Conservation (phyloP, 345 rosid genomes). For the Tarenaya hassleriana region DNA sequence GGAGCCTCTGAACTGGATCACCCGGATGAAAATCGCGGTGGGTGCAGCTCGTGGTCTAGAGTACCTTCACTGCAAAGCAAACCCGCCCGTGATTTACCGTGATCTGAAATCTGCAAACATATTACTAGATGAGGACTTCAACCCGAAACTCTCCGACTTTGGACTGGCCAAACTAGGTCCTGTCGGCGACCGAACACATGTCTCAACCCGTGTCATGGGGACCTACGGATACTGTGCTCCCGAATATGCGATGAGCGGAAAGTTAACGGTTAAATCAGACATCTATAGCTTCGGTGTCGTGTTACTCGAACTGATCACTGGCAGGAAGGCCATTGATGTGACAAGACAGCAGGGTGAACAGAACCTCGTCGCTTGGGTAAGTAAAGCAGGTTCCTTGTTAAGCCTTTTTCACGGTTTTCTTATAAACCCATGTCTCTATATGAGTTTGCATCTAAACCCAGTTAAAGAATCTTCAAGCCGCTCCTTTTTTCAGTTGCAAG, state of each 20-base stretch:
- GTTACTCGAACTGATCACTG: constrained; percentile 82
- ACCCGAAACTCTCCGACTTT: constrained; percentile 83
- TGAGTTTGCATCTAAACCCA: background rate
- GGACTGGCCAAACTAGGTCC: constrained; percentile 97
- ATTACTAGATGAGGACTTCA: constrained; percentile 65
- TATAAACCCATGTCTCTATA: background rate
- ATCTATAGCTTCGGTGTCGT: constrained; percentile 98
- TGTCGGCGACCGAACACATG: constrained; percentile 94
- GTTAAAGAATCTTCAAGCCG: no score
- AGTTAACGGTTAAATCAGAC: constrained; percentile 86
- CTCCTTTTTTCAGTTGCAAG: no score
- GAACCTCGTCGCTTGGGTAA: constrained; percentile 83
- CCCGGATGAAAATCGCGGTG: constrained; percentile 77
- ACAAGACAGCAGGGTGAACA: constrained; percentile 60
- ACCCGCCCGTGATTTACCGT: constrained; percentile 90
- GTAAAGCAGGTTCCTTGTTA: constrained; percentile 6
- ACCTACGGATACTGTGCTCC: constrained; percentile 99
- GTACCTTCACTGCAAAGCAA: constrained; percentile 87
- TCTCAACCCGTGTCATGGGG: constrained; percentile 97
- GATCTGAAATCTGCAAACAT: constrained; percentile 92
- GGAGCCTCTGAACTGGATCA: constrained; percentile 65
- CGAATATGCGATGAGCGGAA: constrained; percentile 96
- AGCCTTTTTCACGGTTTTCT: background rate
- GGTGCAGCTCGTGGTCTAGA: constrained; percentile 89
- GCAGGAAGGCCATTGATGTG: constrained; percentile 76